Evolutionary conservation across 2,329 filamentous ascomycete species (phyloP), one percentile per base, ranked within the genome.

Genomic region (Fusarium brevicatenulatum): DNA sequence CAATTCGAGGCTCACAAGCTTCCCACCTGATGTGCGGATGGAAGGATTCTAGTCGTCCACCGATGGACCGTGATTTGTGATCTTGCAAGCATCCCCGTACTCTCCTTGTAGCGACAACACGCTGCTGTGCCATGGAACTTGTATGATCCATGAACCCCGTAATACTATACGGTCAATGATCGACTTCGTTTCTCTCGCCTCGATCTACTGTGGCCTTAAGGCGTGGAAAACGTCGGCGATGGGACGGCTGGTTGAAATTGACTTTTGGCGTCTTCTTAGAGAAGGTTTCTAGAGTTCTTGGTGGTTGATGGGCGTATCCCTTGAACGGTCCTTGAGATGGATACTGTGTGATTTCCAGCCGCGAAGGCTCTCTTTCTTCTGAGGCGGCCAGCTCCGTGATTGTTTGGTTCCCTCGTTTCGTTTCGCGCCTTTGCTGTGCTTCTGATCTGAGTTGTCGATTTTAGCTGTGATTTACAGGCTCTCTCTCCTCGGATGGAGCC

Each of bases 171-270:
- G n/a, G 30, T 25, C 42, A 37, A 39, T 11, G 30, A 46, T 16
- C 21, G 44, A n/a, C 63, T 42, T 19, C 8, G 36, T 18, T 28
- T 62, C 25, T 30, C 18, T 37, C 12, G 11, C 28, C 44, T 47
- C 44, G 40, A 32, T 25, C 34, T 36, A 8, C 36, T 37, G 30
- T 28, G 36, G 12, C 39, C 25, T 19, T 49, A 28, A 43, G 55
- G 40, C 58, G 42, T 61, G 30, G 21, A 40, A 50, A 30, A 44
- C 21, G 60, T 67, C 65, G 65, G 49, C 30, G 70, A 44, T 47
- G 52, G 42, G 70, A 44, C 50, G 52, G 55, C 69, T 57, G 64
- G 53, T 72, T 72, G 52, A 64, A 66, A 72, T 72, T 73, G 70
- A 60, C 66, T 72, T 72, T 73, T 56, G 63, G 53, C 37, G 50